phyloP scores from a whole-genome alignment of 805 yeast genomes.

The Cyberlindnera amylophila region DNA sequence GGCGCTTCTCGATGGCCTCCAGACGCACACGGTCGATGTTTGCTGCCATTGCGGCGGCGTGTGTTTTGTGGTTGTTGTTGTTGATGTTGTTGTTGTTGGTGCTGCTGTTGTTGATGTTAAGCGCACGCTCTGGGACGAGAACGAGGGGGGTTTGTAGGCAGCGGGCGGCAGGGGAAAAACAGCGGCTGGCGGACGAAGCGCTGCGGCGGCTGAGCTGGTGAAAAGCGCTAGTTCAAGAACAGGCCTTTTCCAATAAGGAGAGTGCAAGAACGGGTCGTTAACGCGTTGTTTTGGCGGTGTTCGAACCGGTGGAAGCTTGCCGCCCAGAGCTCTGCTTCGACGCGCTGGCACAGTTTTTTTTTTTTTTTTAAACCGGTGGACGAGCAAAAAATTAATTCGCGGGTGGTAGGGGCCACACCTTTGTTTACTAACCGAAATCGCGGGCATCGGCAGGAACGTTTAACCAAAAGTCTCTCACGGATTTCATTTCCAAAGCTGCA shows the following conservation, averaged over 20 bases:
- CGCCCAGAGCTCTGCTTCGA: not conserved
- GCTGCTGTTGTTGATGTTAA: not conserved
- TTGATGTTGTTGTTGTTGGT: not conserved
- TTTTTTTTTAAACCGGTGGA: conserved; percentile 1
- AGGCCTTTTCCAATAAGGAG: not conserved
- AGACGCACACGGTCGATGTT: conserved; percentile 32
- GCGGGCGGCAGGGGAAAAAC: not conserved
- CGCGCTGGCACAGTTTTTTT: conserved; percentile 7
- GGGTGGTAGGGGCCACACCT: not conserved
- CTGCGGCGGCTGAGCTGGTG: not conserved
- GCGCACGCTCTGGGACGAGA: not conserved
- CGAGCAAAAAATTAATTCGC: not conserved
- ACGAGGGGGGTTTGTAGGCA: too few relatives aligned
- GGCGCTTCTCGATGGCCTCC: conserved; percentile 43
- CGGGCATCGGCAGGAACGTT: too few relatives aligned
- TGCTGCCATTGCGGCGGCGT: conserved; percentile 9
- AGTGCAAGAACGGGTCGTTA: not conserved
- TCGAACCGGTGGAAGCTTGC: not conserved
- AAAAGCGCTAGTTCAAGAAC: not conserved
- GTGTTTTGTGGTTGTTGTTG: not conserved
- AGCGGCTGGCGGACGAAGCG: not conserved
- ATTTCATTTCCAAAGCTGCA: too few relatives aligned
- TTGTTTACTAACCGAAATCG: conserved; percentile 1
- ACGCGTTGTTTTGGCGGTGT: not conserved
- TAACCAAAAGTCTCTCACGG: too few relatives aligned